Evolutionary conservation across 768 basidiomycete species (phyloP).

Genomic region (Mycena indigotica): DNA sequence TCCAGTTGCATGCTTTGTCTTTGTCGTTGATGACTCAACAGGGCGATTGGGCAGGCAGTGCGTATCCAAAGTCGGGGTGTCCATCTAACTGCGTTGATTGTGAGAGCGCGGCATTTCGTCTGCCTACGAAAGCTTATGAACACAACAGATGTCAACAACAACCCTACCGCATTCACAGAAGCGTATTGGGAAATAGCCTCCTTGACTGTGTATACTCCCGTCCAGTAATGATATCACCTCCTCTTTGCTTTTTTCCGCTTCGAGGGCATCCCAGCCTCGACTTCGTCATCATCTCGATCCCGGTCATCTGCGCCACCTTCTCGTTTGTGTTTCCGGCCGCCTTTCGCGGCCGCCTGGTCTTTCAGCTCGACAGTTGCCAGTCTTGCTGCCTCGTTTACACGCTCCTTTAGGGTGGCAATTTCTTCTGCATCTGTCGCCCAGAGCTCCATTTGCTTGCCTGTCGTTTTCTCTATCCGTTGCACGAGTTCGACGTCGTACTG

Average conservation of each 20-base stretch:
- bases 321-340: slow-evolving; percentile 44
- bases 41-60: slow-evolving; percentile 58
- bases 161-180: slow-evolving; percentile 57
- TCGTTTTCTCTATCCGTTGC: slow-evolving; percentile 91
- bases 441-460: slow-evolving; percentile 88
- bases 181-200: slow-evolving; percentile 75
- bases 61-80: slow-evolving; percentile 45
- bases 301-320: slow-evolving; percentile 66
- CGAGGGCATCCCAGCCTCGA: slow-evolving; percentile 86
- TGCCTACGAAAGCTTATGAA: slow-evolving; percentile 1
- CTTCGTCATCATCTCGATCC: slow-evolving; percentile 91
- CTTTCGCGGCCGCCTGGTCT: slow-evolving; percentile 56
- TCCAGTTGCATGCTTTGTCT: no score
- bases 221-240: slow-evolving; percentile 34
- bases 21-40: no score
- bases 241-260: slow-evolving; percentile 57
- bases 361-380: slow-evolving; percentile 80
- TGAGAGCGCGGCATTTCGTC: slow-evolving; percentile 22
- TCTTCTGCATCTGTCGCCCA: slow-evolving; percentile 90
- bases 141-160: slow-evolving; percentile 54
- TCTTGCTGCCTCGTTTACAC: slow-evolving; percentile 84
- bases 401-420: slow-evolving; percentile 81
- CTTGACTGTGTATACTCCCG: slow-evolving; percentile 50
- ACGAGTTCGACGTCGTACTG: slow-evolving; percentile 98
- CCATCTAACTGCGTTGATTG: slow-evolving; percentile 44